phyloP scores from a whole-genome alignment of 441 rosid genomes.

The Corymbia citriodora region DNA sequence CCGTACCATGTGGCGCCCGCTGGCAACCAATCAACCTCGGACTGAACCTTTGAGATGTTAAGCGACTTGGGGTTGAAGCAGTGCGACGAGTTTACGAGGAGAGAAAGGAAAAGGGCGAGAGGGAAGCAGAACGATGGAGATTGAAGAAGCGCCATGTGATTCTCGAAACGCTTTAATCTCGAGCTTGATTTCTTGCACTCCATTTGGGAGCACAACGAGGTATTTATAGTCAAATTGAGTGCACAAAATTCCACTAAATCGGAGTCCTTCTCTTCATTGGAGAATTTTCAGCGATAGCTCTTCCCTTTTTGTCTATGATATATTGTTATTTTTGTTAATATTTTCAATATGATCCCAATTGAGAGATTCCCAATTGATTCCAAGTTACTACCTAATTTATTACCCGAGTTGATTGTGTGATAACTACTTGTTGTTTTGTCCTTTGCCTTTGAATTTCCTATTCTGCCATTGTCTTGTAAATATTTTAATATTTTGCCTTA shows the following conservation, averaged over 20 bases:
- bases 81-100: constrained; percentile 17
- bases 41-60: constrained; percentile 23
- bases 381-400: too few relatives aligned
- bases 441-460: too few relatives aligned
- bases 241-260: neutral
- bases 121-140: neutral
- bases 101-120: constrained; percentile 1
- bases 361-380: too few relatives aligned
- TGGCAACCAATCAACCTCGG: constrained; percentile 36
- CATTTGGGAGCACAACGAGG: neutral
- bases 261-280: neutral
- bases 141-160: constrained; percentile 10
- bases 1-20: constrained; percentile 84
- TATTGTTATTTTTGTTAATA: neutral
- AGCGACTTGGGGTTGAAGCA: constrained; percentile 41
- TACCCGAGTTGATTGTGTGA: too few relatives aligned
- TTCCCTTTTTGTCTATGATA: neutral
- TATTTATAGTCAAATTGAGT: neutral
- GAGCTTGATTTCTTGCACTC: neutral
- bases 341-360: too few relatives aligned
- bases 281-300: neutral
- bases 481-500: too few relatives aligned
- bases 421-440: too few relatives aligned
- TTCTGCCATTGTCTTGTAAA: too few relatives aligned
- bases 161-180: neutral